Evolutionary conservation across 2,329 filamentous ascomycete species (phyloP).

Genomic region (Rosellinia necatrix): DNA sequence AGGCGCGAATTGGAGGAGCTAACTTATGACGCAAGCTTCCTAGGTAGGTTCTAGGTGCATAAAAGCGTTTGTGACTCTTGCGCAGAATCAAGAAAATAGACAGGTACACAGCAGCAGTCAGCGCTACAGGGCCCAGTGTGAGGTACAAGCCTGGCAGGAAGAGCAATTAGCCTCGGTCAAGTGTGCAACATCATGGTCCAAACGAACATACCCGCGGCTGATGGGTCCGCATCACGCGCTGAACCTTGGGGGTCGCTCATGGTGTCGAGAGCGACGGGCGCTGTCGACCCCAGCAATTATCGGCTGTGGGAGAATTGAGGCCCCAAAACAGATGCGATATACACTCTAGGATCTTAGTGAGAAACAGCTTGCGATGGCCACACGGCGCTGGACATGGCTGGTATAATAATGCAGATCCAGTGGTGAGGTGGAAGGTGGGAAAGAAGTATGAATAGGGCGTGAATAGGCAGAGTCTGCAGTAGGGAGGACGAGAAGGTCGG

Average conservation of each 20-base stretch:
- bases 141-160: slow-evolving; percentile 46
- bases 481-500: background rate
- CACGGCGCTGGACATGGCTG: too few species aligned
- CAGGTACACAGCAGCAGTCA: slow-evolving; percentile 48
- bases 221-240: slow-evolving; percentile 24
- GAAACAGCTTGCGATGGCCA: too few species aligned
- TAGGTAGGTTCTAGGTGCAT: slow-evolving; percentile 56
- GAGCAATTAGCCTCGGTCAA: slow-evolving; percentile 22
- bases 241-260: slow-evolving; percentile 32
- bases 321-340: background rate
- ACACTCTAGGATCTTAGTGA: background rate
- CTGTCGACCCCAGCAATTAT: slow-evolving; percentile 9
- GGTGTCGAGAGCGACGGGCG: slow-evolving; percentile 3
- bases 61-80: slow-evolving; percentile 51
- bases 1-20: background rate
- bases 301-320: background rate
- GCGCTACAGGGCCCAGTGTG: slow-evolving; percentile 47
- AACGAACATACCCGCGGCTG: slow-evolving; percentile 33
- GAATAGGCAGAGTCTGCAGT: too few species aligned
- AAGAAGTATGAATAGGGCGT: background rate
- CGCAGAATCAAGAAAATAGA: slow-evolving; percentile 52
- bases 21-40: slow-evolving; percentile 51
- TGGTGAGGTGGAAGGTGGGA: background rate
- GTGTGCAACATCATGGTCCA: background rate
- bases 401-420: too few species aligned